Evolutionary conservation across 2,329 filamentous ascomycete species (phyloP).

Genomic region (Cladophialophora bantiana): DNA sequence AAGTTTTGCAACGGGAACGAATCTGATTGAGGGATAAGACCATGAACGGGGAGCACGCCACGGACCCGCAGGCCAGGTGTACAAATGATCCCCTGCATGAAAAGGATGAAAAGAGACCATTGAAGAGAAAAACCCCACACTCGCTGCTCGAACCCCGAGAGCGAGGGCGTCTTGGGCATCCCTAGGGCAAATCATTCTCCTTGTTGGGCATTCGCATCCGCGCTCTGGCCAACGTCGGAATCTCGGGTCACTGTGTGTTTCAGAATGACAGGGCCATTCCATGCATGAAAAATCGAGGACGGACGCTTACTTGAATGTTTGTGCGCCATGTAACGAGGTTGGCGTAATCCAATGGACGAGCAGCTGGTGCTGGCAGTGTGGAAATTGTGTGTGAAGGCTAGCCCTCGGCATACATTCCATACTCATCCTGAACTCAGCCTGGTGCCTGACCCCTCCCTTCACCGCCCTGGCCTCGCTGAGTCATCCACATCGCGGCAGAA

Average conservation of each 20-base stretch:
- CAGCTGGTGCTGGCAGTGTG: not conserved
- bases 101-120: constrained; percentile 19
- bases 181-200: constrained; percentile 13
- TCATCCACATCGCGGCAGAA: constrained; percentile 11
- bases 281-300: not conserved
- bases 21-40: constrained; percentile 19
- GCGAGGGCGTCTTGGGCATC: not conserved
- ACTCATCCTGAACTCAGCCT: not conserved
- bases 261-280: constrained; percentile 18
- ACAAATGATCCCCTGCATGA: constrained; percentile 29
- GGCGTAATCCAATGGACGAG: not conserved
- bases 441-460: constrained; percentile 15
- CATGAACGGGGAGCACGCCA: constrained; percentile 16
- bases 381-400: not conserved
- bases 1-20: constrained; percentile 17
- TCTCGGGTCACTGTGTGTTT: constrained; percentile 13
- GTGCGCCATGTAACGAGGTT: not conserved
- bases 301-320: not conserved
- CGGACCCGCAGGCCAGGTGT: constrained; percentile 21
- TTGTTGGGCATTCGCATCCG: constrained; percentile 16
- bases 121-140: constrained; percentile 15
- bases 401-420: constrained; percentile 1
- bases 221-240: constrained; percentile 7
- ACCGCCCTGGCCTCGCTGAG: constrained; percentile 23
- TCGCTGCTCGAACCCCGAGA: not conserved